Evolutionary conservation across 1,284 basidiomycete genomes (phyloP), one percentile per base, ranked within the genome.

Genomic region (Xerocomus nothofagi): DNA sequence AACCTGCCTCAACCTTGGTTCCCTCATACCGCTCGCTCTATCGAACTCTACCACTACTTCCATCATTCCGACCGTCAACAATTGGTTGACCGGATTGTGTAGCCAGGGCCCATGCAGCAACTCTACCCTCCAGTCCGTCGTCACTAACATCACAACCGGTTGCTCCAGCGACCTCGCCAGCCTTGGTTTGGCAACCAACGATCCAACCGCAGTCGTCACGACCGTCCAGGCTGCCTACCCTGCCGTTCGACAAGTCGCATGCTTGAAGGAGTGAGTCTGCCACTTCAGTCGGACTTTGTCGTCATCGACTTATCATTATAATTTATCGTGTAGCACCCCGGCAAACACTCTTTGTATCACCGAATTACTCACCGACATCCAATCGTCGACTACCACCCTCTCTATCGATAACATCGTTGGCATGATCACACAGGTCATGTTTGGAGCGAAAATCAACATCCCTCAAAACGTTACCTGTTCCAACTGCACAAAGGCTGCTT

Each of bases 31-130:
- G 2, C 62, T 84, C 34, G 57, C 73, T 30, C 31, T 73, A 12
- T 62, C 69, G 7, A 61, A 67, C 43, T 47, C 67, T 2, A 73
- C 70, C 23, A 48, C 44, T 55, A 58, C 69, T 9, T 84, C 83
- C 2, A 52, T 86, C 40, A 68, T 86, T 34, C 56, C 62, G 3
- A 73, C 78, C 7, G 57, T 88, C 50, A 71, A 83, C 65, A 73
- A 40, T 32, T 86, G 84, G 85, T 65, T 87, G 47, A 72, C 68
- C 2, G 76, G 74, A 29, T 29, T 84, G 44, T 89, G 86, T 65
- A 55, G 71, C 26, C 70, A 73, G 40, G 63, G 71, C 3, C 65
- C 78, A n/a, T 88, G 86, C 67, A 75, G 69, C 52, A 84, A 86
- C 57, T 65, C 67, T 26, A 78, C 79, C 4, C 71, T 78, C 60